Evolutionary conservation across 1,284 basidiomycete species (phyloP), one percentile per base, ranked within the genome.

Genomic region (Acaromyces ingoldii): DNA sequence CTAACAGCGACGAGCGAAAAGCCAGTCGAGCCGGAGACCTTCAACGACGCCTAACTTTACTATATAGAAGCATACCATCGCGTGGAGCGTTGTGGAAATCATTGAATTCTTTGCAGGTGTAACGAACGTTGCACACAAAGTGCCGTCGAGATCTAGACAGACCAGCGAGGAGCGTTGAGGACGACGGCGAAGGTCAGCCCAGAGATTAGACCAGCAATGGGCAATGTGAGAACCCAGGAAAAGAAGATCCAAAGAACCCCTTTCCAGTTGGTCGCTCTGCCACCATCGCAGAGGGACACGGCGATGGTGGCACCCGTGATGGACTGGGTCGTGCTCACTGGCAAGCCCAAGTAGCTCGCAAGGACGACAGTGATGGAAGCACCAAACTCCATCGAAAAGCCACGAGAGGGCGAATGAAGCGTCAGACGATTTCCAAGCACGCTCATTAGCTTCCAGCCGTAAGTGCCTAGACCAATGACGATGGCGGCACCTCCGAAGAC

Each of bases 361-460:
- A 62, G 21, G 0, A 65, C 34, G 11, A 62, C 55, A 15, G 62
- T 64, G 47, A 62, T 56, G 19, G 52, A 47, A 0, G 65, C 59
- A 24, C 60, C 59, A 26, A 64, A 15, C 28, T 67, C 64, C 57
- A 64, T 60, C 11, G 62, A 62, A 44, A 62, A 61, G 1, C 64
- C 64, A 21, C 64, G 34, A 5, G 59, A 60, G 4, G 62, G 64
- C 17, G 59, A 62, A 42, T 60, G 59, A 46, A 56, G 55, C 10
- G 64, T 67, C 6, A 67, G 33, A 4, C 53, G n/a, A 49, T 64
- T 64, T 17, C 64, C 64, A 4, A 67, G 51, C 5, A 62, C 60
- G 19, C 43, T 38, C 57, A 64, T 60, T 15, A 67, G 31, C 24
- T 57, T 55, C 53, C 54, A 67, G 6, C 62, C 64, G 17, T 60